Evolutionary conservation across 2,329 filamentous ascomycete genomes (phyloP).

Genomic region (Pseudogymnoascus sp.): DNA sequence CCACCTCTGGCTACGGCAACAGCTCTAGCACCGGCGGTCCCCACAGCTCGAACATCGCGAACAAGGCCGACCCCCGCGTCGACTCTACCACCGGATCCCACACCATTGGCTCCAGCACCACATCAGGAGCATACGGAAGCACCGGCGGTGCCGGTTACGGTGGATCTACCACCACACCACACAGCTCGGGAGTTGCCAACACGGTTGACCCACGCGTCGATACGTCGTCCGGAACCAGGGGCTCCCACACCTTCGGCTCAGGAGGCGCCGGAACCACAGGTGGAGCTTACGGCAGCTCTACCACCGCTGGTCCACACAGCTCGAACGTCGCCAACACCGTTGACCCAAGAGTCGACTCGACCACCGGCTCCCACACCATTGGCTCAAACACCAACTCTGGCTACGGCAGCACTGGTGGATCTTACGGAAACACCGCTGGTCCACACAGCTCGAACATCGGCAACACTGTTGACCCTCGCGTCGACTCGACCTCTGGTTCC

Average conservation of each 20-base stretch:
- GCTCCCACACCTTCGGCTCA: conserved; percentile 22
- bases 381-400: conserved; percentile 1
- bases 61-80: conserved; percentile 46
- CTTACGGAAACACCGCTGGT: conserved; percentile 11
- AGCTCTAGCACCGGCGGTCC: conserved; percentile 36
- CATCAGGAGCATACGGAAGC: not conserved
- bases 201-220: conserved; percentile 45
- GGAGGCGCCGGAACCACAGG: not conserved
- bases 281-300: conserved; percentile 10
- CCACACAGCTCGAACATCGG: conserved; percentile 22
- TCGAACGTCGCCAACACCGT: conserved; percentile 34
- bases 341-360: conserved; percentile 33
- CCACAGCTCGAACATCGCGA: conserved; percentile 42
- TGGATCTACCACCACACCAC: conserved; percentile 16
- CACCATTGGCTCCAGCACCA: conserved; percentile 9
- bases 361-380: conserved; percentile 9
- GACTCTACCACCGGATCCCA: conserved; percentile 36
- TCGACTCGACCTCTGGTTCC: conserved; percentile 43
- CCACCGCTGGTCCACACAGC: conserved; percentile 31
- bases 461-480: conserved; percentile 47
- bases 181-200: conserved; percentile 32
- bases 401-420: not conserved
- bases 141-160: not conserved
- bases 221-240: conserved; percentile 35
- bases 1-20: conserved; percentile 7